Conservation (phyloP, 176 grass and related monocot species). For the barley (Hordeum vulgare) region MorexV3_pseudomolecules_assembly NC_058520.1:399468382-399468881, state of each 20-base stretch:
- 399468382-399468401: background rate
- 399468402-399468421: background rate
- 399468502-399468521: background rate
- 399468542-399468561: background rate
- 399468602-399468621: slow-evolving; percentile 7
- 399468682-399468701: slow-evolving; percentile 31
- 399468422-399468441: background rate
- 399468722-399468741: slow-evolving; percentile 55
- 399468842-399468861: background rate
- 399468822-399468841: background rate
- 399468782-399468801: background rate
- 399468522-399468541: background rate
- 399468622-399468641: slow-evolving; percentile 9
- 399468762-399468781: slow-evolving; percentile 29
- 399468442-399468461: background rate
- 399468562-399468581: background rate
- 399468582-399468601: background rate
- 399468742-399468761: slow-evolving; percentile 40
- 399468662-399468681: background rate
- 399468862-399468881: background rate
- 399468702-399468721: slow-evolving; percentile 19
- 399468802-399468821: background rate
- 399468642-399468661: slow-evolving; percentile 29
- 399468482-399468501: background rate
- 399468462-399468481: background rate